These are phyloP conservation scores for Kockiozyma suomiensis DNA, from an alignment of 805 yeast species.

Conservation along the genomic window DNA sequence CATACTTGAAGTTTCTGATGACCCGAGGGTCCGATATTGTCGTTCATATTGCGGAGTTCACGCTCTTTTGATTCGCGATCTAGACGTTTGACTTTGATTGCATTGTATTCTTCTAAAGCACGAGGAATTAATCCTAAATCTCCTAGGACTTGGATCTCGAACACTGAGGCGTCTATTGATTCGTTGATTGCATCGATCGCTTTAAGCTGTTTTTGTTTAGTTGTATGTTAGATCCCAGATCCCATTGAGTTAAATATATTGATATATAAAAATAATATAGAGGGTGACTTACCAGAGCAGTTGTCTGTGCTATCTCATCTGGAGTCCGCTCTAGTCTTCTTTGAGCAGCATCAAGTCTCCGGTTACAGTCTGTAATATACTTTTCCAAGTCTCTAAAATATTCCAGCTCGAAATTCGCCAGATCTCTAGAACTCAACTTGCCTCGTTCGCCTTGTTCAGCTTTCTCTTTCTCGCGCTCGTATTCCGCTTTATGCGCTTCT, in stretches of 20 bases:
- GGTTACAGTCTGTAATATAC: slow-evolving; percentile 67
- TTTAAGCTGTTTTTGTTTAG: slow-evolving; percentile 14
- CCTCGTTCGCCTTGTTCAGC: not conserved
- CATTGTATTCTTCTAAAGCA: slow-evolving; percentile 41
- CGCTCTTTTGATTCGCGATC: slow-evolving; percentile 58
- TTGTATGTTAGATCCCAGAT: not conserved
- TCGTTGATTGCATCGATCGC: slow-evolving; percentile 33
- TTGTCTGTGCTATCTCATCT: slow-evolving; percentile 62
- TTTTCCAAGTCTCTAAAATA: slow-evolving; percentile 52
- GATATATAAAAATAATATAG: slow-evolving; percentile 16
- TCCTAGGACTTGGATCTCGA: slow-evolving; percentile 33
- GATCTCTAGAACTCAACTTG: slow-evolving; percentile 45
- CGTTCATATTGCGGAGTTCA: slow-evolving; percentile 62
- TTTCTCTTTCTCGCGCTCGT: slow-evolving; percentile 49
- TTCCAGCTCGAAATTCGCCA: slow-evolving; percentile 53
- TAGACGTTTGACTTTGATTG: slow-evolving; percentile 34
- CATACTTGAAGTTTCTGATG: slow-evolving; percentile 92
- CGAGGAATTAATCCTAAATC: slow-evolving; percentile 39
- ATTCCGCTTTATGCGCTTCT: slow-evolving; percentile 72
- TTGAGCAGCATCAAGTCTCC: slow-evolving; percentile 63
- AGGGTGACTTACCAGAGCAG: slow-evolving; percentile 34
- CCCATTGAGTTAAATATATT: not conserved
- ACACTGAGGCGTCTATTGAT: slow-evolving; percentile 26
- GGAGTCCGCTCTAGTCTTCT: slow-evolving; percentile 70
- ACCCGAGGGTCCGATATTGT: slow-evolving; percentile 77